Base-by-base conservation (phyloP, 129 eudicot genomes). In the Chrysanthemum seticuspe region DNA sequence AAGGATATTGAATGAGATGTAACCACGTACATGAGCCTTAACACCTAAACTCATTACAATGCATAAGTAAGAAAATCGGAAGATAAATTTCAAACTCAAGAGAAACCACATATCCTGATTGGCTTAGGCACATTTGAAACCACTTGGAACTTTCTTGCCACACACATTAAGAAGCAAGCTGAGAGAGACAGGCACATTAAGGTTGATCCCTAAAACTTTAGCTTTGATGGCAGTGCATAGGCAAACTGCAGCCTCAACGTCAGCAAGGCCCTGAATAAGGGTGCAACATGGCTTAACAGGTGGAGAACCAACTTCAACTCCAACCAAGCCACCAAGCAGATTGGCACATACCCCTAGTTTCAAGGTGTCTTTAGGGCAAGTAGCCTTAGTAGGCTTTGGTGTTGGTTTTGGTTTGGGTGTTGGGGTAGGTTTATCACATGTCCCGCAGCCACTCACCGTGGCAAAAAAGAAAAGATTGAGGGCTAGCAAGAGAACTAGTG, bases 141-240 rank as follows among this genome's bases (percentile, higher is more conserved):
- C 47, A 40, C 10, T 40, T 40, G 47, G 47, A 0, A 40, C 47
- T 40, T 40, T 40, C 47, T 40, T 40, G 47, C 10, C 47, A 40
- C 47, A 40, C 1, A 40, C 47, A 40, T 7, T 40, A 40, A 40
- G 47, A 40, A 40, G 10, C 47, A 40, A 7, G 47, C 47, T 40
- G 7, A 40, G 47, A 0, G 89, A 63, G 55, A 87, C 55, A 13
- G 87, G 93, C 71, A 87, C 81, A 72, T 87, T 74, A 9, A 87
- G 72, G 67, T 87, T 68, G 62, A 84, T 84, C 5, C 89, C 88
- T 67, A 86, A 76, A 47, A 88, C 62, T 6, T 80, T 78, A 12
- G 88, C 88, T 51, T 79, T 83, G 31, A 88, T 72, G 56, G 90
- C 87, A 51, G 90, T 85, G 82, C 90, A 88, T 57, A 88, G 83